Evolutionary conservation across 371 early-diverging fungal species (phyloP), one percentile per base, ranked within the genome.

Genomic region (Mucor irregularis): DNA sequence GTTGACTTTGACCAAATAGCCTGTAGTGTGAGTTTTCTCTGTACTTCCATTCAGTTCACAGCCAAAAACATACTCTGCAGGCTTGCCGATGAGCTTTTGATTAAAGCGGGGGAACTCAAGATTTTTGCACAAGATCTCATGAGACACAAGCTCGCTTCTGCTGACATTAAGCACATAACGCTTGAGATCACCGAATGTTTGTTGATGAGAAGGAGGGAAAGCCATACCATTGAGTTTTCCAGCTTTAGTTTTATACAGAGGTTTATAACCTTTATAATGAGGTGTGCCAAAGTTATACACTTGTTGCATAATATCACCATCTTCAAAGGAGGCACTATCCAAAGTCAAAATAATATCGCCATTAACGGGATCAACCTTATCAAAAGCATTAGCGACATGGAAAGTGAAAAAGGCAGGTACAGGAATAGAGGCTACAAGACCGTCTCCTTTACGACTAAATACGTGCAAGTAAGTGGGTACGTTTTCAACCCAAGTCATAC

Each of bases 301-400:
- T 21, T 75, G 67, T 35, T 65, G 63, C 9, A 71, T n/a, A 19
- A 78, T 64, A 34, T 71, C 64, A 4, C 66, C 73, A 49, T 65
- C 43, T 4, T 29, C 28, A 28, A 73, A 74, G 0, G 70, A 64
- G 21, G 61, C 62, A 21, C 62, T 56, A 24, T 78, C 70, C 26
- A 78, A 42, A 10, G 56, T 53, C 10, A 75, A 19, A 38, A 68
- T 29, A 30, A 34, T 33, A 53, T 76, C 40, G 38, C 64, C 66
- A 14, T 28, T 52, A 38, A 59, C 16, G 38, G 37, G 57, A 39
- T 71, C 70, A 3, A 49, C 62, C 5, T 50, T 57, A 17, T 84
- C 86, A 38, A 59, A 82, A 0, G 75, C 81, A 58, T 84, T 86
- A 29, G 73, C 58, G 0, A 65, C 64, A 58, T 86, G 86, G 57